Evolutionary conservation across 2,329 filamentous ascomycete genomes (phyloP), one percentile per base, ranked within the genome.

Genomic region (Alternaria angustiovoidea): DNA sequence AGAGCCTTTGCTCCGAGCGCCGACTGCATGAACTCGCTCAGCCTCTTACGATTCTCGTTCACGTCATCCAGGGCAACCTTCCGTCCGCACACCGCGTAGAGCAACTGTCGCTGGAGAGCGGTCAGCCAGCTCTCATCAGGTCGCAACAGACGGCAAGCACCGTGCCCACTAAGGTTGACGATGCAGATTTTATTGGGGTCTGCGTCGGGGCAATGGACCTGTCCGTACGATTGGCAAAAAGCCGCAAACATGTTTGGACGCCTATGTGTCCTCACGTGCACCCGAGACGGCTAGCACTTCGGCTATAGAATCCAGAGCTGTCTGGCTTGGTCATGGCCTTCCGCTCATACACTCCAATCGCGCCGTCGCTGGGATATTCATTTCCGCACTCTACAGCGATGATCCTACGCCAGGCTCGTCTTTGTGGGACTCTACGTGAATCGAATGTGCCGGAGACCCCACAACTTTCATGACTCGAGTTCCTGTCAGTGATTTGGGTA

Each of bases 261-360:
- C 57, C 59, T 64, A 52, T 56, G 58, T 47, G 54, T 49, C 57
- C 56, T 70, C 69, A 71, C 68, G 68, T 70, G 67, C 48, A 44
- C 39, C 42, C 49, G 43, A 59, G 39, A 60, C 65, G 64, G 68
- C 61, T 65, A 65, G 47, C 59, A 63, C 43, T 54, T 67, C 66
- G 68, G 66, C 68, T 67, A 63, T 57, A 28, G 47, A 41, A 54
- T 65, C 69, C 64, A 71, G 66, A 68, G 61, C 57, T 58, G 65
- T 65, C 62, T 63, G 60, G 68, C 61, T 65, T 65, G 61, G 57
- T 65, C 60, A 67, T 57, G 47, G 52, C 39, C 46, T 43, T 43
- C 38, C 39, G 59, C 54, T 54, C 39, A 42, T 53, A 57, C 64
- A 73, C 61, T 67, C 72, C 70, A 72, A 72, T 70, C 59, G 60